These are phyloP conservation scores for Calonectria montana DNA, from an alignment of 2,329 filamentous ascomycete species.

Conservation along the genomic window DNA sequence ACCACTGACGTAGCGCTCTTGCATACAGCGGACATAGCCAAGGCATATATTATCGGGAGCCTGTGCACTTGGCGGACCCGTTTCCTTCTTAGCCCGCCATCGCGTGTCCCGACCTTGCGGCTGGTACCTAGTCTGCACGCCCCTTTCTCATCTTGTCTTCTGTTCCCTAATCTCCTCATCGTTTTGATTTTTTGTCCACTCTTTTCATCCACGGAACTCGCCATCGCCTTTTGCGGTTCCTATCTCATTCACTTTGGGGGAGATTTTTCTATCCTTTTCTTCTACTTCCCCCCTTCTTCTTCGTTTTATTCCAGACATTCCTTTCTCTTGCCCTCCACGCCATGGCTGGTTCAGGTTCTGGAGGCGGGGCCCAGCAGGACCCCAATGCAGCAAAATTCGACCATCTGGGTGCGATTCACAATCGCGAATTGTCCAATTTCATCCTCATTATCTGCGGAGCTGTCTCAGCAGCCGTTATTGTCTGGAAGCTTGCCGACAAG, in stretches of 20 bases:
- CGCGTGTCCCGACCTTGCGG: background rate
- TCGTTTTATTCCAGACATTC: background rate
- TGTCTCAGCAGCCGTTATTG: slow-evolving; percentile 70
- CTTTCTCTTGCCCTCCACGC: background rate
- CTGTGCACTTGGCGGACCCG: slow-evolving; percentile 5
- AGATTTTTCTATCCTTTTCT: background rate
- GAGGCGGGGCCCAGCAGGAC: slow-evolving; percentile 34
- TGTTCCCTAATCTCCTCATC: background rate
- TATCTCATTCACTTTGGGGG: background rate
- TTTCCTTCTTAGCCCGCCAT: background rate
- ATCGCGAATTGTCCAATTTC: slow-evolving; percentile 69
- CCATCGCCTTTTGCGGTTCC: background rate
- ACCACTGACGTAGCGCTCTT: background rate
- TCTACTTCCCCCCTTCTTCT: no score
- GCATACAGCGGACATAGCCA: background rate
- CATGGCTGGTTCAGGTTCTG: slow-evolving; percentile 30
- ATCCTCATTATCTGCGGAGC: slow-evolving; percentile 73
- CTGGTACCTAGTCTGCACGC: background rate
- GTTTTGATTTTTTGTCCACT: background rate
- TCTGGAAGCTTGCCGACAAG: slow-evolving; percentile 73
- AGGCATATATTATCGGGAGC: slow-evolving; percentile 5
- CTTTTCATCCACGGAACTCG: background rate
- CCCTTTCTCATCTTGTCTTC: background rate
- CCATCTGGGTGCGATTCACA: slow-evolving; percentile 13
- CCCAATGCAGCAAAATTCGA: slow-evolving; percentile 26